A percentile compares a stretch with the other conserved stretches of the same genome.
These are phyloP conservation scores for Ustilago curta DNA, from an alignment of 1,284 basidiomycete genomes.

Conservation along the genomic window DNA sequence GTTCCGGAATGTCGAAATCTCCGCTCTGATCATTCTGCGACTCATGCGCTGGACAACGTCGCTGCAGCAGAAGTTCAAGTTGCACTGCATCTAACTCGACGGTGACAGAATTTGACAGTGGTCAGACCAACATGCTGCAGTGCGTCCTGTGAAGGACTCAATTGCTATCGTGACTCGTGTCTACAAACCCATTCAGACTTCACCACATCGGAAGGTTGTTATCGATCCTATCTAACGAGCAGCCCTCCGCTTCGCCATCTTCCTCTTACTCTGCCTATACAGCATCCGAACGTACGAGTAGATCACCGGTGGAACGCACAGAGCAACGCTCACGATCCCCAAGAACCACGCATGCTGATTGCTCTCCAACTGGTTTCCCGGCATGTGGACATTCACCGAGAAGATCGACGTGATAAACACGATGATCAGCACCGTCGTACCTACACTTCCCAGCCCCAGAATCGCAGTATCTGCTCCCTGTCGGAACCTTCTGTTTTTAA, in stretches of 20 bases:
- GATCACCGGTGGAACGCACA: slow-evolving; percentile 9
- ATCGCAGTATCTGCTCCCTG: slow-evolving; percentile 50
- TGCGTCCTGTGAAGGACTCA: too few species aligned
- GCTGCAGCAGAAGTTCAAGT: too few species aligned
- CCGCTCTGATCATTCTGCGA: too few species aligned
- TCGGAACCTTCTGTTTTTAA: slow-evolving; percentile 72
- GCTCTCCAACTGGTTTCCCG: slow-evolving; percentile 69
- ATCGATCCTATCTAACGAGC: slow-evolving; percentile 16
- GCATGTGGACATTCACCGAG: slow-evolving; percentile 73
- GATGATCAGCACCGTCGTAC: slow-evolving; percentile 75
- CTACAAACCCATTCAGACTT: too few species aligned
- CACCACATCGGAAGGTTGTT: too few species aligned
- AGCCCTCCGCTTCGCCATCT: slow-evolving; percentile 18
- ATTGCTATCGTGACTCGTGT: too few species aligned
- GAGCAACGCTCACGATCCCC: slow-evolving; percentile 13
- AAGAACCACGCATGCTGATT: slow-evolving; percentile 23
- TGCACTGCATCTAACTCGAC: too few species aligned
- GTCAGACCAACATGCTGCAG: too few species aligned
- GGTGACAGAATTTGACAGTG: too few species aligned
- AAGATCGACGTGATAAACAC: slow-evolving; percentile 55
- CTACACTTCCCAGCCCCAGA: slow-evolving; percentile 75
- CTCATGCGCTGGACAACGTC: too few species aligned
- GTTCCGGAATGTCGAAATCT: too few species aligned
- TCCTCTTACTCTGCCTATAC: slow-evolving; percentile 22
- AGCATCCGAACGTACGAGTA: slow-evolving; percentile 16